Evolutionary conservation across 1,139 yeast species (phyloP).

Genomic region (Debaryomyces sp.): DNA sequence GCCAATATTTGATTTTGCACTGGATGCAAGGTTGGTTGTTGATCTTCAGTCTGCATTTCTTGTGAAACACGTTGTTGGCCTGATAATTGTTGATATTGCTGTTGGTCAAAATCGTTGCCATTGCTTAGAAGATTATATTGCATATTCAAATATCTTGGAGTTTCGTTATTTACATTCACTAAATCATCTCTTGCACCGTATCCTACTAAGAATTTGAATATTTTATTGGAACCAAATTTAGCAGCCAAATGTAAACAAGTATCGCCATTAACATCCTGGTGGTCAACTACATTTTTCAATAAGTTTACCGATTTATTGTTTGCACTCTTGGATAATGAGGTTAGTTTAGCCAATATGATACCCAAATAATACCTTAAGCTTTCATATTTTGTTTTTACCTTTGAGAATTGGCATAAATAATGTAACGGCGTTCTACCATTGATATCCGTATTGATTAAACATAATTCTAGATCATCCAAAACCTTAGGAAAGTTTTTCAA

Average conservation of each 20-base stretch:
- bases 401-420: slow-evolving; percentile 65
- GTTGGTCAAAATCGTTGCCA: slow-evolving; percentile 6
- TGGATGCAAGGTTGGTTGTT: slow-evolving; percentile 7
- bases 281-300: slow-evolving; percentile 63
- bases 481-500: slow-evolving; percentile 73
- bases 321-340: slow-evolving; percentile 33
- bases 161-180: slow-evolving; percentile 42
- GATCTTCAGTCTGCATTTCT: slow-evolving; percentile 11
- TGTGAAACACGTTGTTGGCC: slow-evolving; percentile 4
- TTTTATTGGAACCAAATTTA: slow-evolving; percentile 39
- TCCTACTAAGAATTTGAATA: slow-evolving; percentile 42
- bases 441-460: slow-evolving; percentile 70
- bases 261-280: slow-evolving; percentile 69
- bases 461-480: slow-evolving; percentile 68
- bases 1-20: slow-evolving; percentile 24
- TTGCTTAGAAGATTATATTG: slow-evolving; percentile 28
- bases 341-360: slow-evolving; percentile 40
- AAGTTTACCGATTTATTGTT: slow-evolving; percentile 42
- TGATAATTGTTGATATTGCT: slow-evolving; percentile 1
- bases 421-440: slow-evolving; percentile 76
- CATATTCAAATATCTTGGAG: slow-evolving; percentile 35
- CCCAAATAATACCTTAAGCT: slow-evolving; percentile 45
- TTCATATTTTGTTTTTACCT: slow-evolving; percentile 51
- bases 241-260: slow-evolving; percentile 70
- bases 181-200: slow-evolving; percentile 54